Base-by-base conservation (phyloP, 306 rosid genomes). In the Casuarina equisetifolia region DNA sequence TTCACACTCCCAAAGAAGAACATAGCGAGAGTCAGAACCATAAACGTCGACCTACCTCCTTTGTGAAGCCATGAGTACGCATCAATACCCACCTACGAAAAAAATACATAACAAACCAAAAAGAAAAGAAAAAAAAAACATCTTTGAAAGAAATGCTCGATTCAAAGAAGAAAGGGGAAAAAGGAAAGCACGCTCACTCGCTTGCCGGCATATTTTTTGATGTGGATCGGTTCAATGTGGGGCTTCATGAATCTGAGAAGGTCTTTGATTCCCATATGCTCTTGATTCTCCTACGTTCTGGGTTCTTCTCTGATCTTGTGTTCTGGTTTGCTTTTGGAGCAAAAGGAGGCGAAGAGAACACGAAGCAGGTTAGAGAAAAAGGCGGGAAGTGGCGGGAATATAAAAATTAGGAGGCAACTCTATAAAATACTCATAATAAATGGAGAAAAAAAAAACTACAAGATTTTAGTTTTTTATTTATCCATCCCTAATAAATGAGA, bases 11-110 rank as follows among this genome's bases (percentile, higher is more conserved):
- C 17, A 50, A 53, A 3, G n/a, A 0, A 11, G 2, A 20, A 32
- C 10, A 76, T 36, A 46, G 50, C 43, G 8, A 55, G 25, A 62
- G 64, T 35, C 54, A 54, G 25, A 71, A 15, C 4, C 36, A 19
- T 12, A 44, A 73, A 39, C 32, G 55, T 11, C n/a, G 12, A 16
- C 0, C 77, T 61, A 94, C 98, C 98, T 76, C 98, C 98, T 81
- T 90, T 94, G 76, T 94, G 98, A 73, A 94, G 97, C 98, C 97
- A 94, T 69, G 97, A 92, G 80, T 94, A 94, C 25, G 98, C 98
- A 73, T 94, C 98, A 70, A 94, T 94, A 53, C 97, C 98, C 86
- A 94, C 98, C 98, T 94, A 88, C 62, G 70, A n/a, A 85, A 50
- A 50, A 50, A 69, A 9, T 54, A 38, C 57, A 6, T 20, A 8